A percentile compares a stretch with the other conserved stretches of the same genome.
Conservation (phyloP, 1,284 basidiomycete species). For the Ceratobasidium sp. region DNA sequence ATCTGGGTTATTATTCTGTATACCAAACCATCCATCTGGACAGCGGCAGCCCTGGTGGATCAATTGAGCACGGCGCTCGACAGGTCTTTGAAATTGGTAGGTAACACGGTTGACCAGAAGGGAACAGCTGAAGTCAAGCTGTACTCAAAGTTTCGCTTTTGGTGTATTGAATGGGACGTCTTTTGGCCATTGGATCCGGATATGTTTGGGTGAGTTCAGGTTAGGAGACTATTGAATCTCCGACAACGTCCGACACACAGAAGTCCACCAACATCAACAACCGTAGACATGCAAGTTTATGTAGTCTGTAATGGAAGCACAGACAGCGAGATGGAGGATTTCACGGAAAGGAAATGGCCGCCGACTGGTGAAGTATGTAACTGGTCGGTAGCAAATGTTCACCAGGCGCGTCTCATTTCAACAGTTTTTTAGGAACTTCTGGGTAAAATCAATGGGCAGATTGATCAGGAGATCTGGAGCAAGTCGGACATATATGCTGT, state of each 20-base stretch:
- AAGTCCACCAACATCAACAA: not conserved
- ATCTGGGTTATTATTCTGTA: not conserved
- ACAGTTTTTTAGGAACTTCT: not conserved
- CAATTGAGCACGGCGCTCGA: not conserved
- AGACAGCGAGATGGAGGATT: not conserved
- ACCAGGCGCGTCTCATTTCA: too few species aligned
- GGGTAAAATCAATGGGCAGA: not conserved
- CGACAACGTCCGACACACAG: not conserved
- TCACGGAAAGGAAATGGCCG: not conserved
- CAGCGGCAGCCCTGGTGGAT: not conserved
- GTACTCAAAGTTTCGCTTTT: not conserved
- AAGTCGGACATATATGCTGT: not conserved
- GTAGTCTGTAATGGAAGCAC: not conserved
- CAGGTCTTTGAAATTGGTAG: not conserved
- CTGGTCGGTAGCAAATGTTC: not conserved
- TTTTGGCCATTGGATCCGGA: not conserved
- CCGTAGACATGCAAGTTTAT: not conserved
- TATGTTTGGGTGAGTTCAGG: not conserved
- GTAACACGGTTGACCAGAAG: not conserved
- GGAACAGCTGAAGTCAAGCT: not conserved
- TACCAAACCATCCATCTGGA: not conserved
- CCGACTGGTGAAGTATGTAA: not conserved
- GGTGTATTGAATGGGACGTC: not conserved
- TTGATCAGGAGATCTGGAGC: not conserved
- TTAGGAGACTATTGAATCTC: too few species aligned